Evolutionary conservation across 2,329 filamentous ascomycete species (phyloP).

Genomic region (Zymoseptoria ardabiliae): DNA sequence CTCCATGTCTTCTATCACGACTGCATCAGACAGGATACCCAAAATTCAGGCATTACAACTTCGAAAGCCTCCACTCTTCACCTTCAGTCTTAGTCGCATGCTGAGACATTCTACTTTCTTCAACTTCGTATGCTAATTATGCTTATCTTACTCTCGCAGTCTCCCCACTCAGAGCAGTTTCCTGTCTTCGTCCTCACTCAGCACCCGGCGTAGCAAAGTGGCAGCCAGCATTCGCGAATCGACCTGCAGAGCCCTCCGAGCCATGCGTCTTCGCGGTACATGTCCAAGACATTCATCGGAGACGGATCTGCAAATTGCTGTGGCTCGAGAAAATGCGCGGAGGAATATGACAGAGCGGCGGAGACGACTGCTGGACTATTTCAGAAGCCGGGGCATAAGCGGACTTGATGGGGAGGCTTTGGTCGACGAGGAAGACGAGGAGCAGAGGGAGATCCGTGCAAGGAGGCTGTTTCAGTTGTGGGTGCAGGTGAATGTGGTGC

Average conservation of each 20-base stretch:
- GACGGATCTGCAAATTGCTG: neutral
- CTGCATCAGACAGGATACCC: neutral
- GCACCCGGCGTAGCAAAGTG: neutral
- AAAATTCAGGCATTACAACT: neutral
- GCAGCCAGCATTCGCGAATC: neutral
- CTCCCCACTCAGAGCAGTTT: neutral
- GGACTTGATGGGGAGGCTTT: neutral
- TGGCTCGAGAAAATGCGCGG: neutral
- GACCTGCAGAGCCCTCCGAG: neutral
- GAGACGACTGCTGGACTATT: neutral
- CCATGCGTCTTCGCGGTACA: neutral
- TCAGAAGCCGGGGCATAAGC: neutral
- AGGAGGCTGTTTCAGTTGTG: neutral
- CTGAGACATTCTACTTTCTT: neutral
- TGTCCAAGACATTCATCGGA: neutral
- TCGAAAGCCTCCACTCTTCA: neutral
- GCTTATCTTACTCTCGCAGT: neutral
- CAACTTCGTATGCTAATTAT: neutral
- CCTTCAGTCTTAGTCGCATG: neutral
- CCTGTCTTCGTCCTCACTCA: neutral
- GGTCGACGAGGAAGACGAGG: constrained; percentile 1
- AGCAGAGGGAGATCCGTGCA: neutral
- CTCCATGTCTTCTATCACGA: neutral
- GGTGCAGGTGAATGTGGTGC: neutral
- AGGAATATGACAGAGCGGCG: neutral